Base-by-base conservation (phyloP, 176 grass and related monocot species). In the Raddia guianensis region DNA sequence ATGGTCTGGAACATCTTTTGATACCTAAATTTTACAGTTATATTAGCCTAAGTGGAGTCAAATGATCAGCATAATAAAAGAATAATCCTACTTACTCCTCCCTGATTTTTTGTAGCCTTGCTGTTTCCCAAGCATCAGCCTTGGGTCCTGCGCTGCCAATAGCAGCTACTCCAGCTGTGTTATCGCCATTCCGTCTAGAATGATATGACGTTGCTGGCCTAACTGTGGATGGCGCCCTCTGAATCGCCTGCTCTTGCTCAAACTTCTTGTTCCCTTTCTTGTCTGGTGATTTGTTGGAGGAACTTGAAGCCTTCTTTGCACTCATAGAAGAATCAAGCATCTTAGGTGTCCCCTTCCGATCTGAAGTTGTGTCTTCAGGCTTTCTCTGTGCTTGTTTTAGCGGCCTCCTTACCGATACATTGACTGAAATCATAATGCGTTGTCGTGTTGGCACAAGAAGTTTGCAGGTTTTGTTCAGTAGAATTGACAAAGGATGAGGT, bases 71-170 rank as follows among this genome's bases (percentile, higher is more conserved):
- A 50, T 47, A 66, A 18, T 12, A 56, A 27, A 52, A 15, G 78
- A 78, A 37, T 2, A 7, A 27, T 27, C 43, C 5, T 73, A 75
- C 62, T 70, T 73, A 94, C 96, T 91, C 82, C 16, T 88, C 66
- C 80, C 12, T 87, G 68, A 93, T 82, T 64, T 76, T 84, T 16
- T 66, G 71, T 19, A 98, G 71, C 67, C 91, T 90, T 70, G 80
- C 86, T 42, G 72, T 93, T 85, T 93, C 92, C 96, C 96, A 98
- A 63, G 60, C 86, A 62, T 91, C 70, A 27, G 69, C 84, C 82
- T 86, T 90, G 3, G 84, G 82, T 65, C 80, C 70, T 5, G 49
- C 76, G 64, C n/a, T 59, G 19, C 48, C 69, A 75, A 63, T 15
- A 43, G 82, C 14, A 51, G 77, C 44, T 63, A 78, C 52, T 19